Percentiles rank a stretch among this genome's conserved stretches.
These are phyloP conservation scores for Ganoderma resinaceum DNA, from an alignment of 1,284 basidiomycete genomes.

Conservation along the genomic window DNA sequence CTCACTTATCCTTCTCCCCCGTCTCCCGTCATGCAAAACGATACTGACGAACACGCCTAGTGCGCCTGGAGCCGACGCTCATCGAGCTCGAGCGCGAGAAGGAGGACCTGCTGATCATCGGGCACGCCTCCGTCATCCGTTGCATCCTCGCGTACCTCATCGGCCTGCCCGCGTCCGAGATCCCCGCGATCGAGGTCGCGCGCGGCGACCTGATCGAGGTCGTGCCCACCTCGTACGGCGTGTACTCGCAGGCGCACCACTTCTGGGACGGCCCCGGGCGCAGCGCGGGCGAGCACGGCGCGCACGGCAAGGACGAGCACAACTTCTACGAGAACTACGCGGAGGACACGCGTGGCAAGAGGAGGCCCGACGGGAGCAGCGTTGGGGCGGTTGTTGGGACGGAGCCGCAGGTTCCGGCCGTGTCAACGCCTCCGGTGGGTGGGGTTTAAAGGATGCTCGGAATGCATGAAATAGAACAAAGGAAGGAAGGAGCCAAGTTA, in stretches of 20 bases:
- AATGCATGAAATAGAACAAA: neutral
- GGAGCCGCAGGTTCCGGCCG: neutral
- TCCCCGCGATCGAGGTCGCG: slow-evolving; percentile 95
- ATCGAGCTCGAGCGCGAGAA: slow-evolving; percentile 85
- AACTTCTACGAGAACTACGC: slow-evolving; percentile 90
- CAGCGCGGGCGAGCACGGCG: slow-evolving; percentile 39
- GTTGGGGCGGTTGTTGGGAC: neutral
- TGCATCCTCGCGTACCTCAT: slow-evolving; percentile 93
- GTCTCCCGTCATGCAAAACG: neutral
- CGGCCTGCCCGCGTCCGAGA: slow-evolving; percentile 94
- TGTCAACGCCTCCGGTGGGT: neutral
- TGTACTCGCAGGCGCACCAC: slow-evolving; percentile 87
- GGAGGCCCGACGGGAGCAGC: slow-evolving; percentile 39
- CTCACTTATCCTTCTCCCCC: neutral
- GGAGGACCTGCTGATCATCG: slow-evolving; percentile 81
- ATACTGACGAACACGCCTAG: slow-evolving; percentile 42
- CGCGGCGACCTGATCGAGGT: slow-evolving; percentile 91
- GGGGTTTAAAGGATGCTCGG: neutral
- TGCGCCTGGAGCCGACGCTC: slow-evolving; percentile 83
- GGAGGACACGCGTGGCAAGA: slow-evolving; percentile 81
- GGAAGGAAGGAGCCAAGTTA: neutral
- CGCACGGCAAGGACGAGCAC: slow-evolving; percentile 58
- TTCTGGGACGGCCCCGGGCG: slow-evolving; percentile 90
- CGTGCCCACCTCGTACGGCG: slow-evolving; percentile 89
- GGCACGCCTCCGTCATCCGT: slow-evolving; percentile 96